Base-by-base conservation (phyloP, 75 land plant genomes). In the Selaginella moellendorffii region DNA sequence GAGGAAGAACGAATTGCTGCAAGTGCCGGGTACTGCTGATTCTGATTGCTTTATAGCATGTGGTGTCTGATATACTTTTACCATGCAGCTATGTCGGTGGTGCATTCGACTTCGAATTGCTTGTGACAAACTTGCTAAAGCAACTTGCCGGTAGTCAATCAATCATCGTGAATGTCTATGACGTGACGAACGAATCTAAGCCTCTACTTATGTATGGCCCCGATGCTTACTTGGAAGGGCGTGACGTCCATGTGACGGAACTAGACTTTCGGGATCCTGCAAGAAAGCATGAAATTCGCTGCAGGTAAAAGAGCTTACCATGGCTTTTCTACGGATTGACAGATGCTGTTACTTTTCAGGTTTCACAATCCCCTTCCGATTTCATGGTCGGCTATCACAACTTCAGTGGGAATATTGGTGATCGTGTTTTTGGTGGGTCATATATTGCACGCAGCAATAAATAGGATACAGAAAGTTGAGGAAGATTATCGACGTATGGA, bases 181-280 rank as follows among this genome's bases (percentile, higher is more conserved):
- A 90, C 61, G 59, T 90, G 24, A 90, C 97, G 0, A 90, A 90
- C 65, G 54, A 65, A 14, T 82, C 86, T 18, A 66, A 63, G 63
- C 97, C 93, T n/a, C 63, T 87, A 9, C 64, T 85, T 20, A 90
- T 90, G 97, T 90, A 90, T 70, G 88, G 86, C 1, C 71, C 59
- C 24, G 74, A 73, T 18, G 66, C 76, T 54, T 61, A 68, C 63
- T 68, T 58, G 65, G 79, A 75, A 27, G 81, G 79, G 53, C 75
- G 72, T 29, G 54, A 68, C 58, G 65, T 78, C 8, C 80, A 85
- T 71, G 68, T 77, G 31, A 84, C 92, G 58, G 36, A 29, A 29
- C 79, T 90, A 68, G 97, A 87, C 74, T 90, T 90, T 78, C 92
- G 97, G 56, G 97, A 90, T 77, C 93, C 97, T 26, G 74, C 75